phyloP scores from a whole-genome alignment of 352 stramenopile species.

The Pythium inflatum region DNA sequence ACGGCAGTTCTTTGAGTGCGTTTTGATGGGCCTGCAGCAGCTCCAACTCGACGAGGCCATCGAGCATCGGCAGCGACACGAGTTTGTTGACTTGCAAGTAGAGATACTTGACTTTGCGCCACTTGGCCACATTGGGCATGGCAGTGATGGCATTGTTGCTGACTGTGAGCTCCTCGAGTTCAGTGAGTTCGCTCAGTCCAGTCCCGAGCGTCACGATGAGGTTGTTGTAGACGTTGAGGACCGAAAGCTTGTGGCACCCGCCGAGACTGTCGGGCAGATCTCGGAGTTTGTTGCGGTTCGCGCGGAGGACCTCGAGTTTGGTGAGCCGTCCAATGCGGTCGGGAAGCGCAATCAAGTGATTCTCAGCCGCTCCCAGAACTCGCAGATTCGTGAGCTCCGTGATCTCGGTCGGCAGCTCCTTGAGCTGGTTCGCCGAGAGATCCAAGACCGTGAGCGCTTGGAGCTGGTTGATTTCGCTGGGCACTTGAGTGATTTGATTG shows the following conservation, averaged over 20 bases:
- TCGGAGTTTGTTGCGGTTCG: slow-evolving; percentile 58
- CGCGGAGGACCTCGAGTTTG: slow-evolving; percentile 56
- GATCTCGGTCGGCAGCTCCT: slow-evolving; percentile 49
- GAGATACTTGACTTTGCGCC: slow-evolving; percentile 61
- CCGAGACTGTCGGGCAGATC: slow-evolving; percentile 56
- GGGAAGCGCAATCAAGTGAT: slow-evolving; percentile 57
- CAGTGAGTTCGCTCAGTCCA: slow-evolving; percentile 50
- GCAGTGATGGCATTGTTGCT: slow-evolving; percentile 60
- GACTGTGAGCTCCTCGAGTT: slow-evolving; percentile 75
- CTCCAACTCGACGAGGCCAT: slow-evolving; percentile 61
- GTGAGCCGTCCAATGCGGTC: slow-evolving; percentile 51
- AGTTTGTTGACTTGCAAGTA: slow-evolving; percentile 68
- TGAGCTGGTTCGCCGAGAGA: slow-evolving; percentile 69
- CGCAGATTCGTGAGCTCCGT: slow-evolving; percentile 51
- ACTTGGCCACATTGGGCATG: slow-evolving; percentile 46
- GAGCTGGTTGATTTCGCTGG: slow-evolving; percentile 62
- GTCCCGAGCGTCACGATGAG: slow-evolving; percentile 50
- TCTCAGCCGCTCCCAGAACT: slow-evolving; percentile 59
- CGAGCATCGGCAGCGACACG: slow-evolving; percentile 43
- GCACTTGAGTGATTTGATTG: slow-evolving; percentile 64
- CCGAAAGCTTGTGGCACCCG: slow-evolving; percentile 47
- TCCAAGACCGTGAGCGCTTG: slow-evolving; percentile 48
- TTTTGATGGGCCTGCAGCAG: slow-evolving; percentile 71
- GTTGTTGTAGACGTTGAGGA: slow-evolving; percentile 87
- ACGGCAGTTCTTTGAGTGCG: slow-evolving; percentile 54